Conservation (phyloP, 176 grass and related monocot species). For the Triticum dicoccoides region DNA sequence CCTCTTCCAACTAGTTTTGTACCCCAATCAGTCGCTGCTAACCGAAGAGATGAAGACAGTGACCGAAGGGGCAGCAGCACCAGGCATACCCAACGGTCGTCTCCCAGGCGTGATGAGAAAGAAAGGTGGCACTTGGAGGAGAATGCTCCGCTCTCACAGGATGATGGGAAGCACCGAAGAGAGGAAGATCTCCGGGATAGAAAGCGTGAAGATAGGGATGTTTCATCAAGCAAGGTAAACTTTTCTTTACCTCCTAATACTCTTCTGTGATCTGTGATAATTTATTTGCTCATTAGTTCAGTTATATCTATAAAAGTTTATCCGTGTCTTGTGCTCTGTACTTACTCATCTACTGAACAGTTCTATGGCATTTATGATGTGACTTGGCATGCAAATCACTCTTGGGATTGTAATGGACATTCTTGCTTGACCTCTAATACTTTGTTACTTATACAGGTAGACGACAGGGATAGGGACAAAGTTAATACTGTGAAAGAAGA, state of each 20-base stretch:
- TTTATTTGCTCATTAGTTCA: not conserved
- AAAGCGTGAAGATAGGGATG: conserved; percentile 86
- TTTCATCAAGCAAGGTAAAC: conserved; percentile 75
- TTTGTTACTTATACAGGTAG: conserved; percentile 52
- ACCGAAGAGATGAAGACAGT: conserved; percentile 63
- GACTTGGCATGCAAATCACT: not conserved
- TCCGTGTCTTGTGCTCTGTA: not conserved
- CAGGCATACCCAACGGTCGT: conserved; percentile 61
- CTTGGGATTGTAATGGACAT: conserved; percentile 11
- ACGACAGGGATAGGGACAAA: conserved; percentile 91
- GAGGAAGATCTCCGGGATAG: conserved; percentile 83
- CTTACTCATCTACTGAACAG: not conserved
- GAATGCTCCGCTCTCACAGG: conserved; percentile 44
- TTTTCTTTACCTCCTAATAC: not conserved
- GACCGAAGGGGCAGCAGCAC: conserved; percentile 51
- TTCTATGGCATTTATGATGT: not conserved
- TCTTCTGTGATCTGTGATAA: not conserved
- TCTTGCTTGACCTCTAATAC: conserved; percentile 7
- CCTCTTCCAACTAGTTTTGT: conserved; percentile 96
- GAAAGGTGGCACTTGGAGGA: conserved; percentile 77
- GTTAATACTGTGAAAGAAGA: conserved; percentile 66
- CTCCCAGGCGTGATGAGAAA: conserved; percentile 86
- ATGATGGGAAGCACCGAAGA: conserved; percentile 84
- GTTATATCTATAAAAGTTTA: conserved; percentile 14
- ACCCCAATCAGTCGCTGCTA: conserved; percentile 75